These are phyloP conservation scores for Salix suchowensis DNA, from an alignment of 345 rosid genomes.

Conservation along the genomic window DNA sequence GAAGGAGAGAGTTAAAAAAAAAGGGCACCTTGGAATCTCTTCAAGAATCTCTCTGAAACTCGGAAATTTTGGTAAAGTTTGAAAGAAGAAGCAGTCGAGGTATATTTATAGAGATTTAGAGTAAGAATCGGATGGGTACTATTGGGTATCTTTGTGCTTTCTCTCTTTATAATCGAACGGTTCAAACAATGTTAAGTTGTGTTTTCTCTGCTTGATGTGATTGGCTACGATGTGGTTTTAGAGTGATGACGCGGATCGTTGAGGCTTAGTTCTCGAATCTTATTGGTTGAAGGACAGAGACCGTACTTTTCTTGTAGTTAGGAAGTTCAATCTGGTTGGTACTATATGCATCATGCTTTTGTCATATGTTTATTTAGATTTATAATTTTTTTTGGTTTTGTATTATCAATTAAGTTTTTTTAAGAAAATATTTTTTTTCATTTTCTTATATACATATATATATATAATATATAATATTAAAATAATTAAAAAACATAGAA, in stretches of 20 bases:
- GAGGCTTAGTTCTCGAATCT: background rate
- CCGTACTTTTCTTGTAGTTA: background rate
- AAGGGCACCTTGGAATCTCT: slow-evolving; percentile 20
- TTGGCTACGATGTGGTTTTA: slow-evolving; percentile 36
- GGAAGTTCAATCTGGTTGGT: too few relatives aligned
- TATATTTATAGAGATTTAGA: slow-evolving; percentile 6
- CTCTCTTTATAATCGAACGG: slow-evolving; percentile 41
- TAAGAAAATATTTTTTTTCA: too few relatives aligned
- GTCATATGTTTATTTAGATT: background rate
- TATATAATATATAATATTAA: too few relatives aligned
- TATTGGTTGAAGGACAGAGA: slow-evolving; percentile 19
- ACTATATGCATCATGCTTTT: background rate
- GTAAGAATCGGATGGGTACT: slow-evolving; percentile 32
- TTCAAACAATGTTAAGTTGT: slow-evolving; percentile 29
- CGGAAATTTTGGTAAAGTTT: background rate
- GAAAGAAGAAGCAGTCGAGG: rapidly evolving
- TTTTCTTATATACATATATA: too few relatives aligned
- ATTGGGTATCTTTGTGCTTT: slow-evolving; percentile 52
- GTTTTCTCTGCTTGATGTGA: slow-evolving; percentile 37
- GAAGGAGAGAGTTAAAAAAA: too few relatives aligned
- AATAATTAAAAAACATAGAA: too few relatives aligned
- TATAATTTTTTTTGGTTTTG: too few relatives aligned
- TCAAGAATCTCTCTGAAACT: background rate
- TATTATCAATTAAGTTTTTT: too few relatives aligned
- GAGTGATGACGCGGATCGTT: slow-evolving; percentile 41